These are phyloP conservation scores for Suillus fuscotomentosus DNA, from an alignment of 768 basidiomycete genomes.

Conservation along the genomic window DNA sequence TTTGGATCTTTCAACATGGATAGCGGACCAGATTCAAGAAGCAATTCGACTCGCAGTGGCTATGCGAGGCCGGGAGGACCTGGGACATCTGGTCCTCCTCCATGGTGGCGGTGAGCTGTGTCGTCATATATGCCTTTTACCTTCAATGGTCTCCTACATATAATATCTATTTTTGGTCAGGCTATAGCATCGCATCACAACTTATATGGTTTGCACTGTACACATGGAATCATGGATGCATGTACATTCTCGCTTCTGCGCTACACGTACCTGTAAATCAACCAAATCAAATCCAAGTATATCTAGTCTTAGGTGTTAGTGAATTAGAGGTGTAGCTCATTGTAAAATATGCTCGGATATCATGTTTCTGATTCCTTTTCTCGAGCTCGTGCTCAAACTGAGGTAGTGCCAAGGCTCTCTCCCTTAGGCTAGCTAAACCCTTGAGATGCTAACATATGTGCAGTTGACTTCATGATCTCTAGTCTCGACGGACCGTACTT, in stretches of 20 bases:
- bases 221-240: neutral
- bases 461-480: too few species aligned
- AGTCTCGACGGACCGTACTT: too few species aligned
- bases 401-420: too few species aligned
- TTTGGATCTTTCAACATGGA: neutral
- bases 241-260: neutral
- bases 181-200: conserved; percentile 1
- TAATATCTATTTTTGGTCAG: neutral
- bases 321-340: neutral
- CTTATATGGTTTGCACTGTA: neutral
- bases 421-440: too few species aligned
- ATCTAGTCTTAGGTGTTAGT: neutral
- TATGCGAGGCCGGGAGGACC: neutral
- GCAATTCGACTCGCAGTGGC: neutral
- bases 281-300: neutral
- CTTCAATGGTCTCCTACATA: neutral
- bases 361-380: neutral
- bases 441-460: too few species aligned
- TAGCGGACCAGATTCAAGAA: neutral
- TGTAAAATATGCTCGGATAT: neutral
- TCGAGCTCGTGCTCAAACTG: neutral
- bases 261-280: neutral
- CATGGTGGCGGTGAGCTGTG: neutral
- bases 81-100: neutral
- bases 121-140: neutral